Evolutionary conservation across 306 rosid genomes (phyloP).

Genomic region (Rubus parviflorus): DNA sequence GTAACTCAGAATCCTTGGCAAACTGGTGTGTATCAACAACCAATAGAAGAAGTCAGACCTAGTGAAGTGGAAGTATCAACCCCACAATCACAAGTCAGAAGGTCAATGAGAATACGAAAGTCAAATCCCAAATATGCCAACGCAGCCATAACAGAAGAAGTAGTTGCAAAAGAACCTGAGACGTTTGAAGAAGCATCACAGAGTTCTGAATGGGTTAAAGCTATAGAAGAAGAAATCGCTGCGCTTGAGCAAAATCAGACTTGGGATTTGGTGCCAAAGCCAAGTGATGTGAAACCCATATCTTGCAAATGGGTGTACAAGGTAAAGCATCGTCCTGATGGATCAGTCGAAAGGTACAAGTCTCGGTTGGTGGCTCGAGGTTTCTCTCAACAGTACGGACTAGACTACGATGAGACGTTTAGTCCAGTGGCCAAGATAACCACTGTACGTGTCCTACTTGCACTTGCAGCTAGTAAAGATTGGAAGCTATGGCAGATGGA

Average conservation of each 20-base stretch:
- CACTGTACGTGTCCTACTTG: not conserved
- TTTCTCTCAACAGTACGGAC: too few relatives aligned
- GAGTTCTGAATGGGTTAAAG: too few relatives aligned
- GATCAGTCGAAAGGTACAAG: not conserved
- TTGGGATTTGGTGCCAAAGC: too few relatives aligned
- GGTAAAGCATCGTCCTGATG: not conserved
- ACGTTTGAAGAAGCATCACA: too few relatives aligned
- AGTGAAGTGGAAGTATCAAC: not conserved
- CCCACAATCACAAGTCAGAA: not conserved
- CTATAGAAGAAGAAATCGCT: too few relatives aligned
- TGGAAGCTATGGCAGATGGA: not conserved
- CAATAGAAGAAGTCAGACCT: not conserved
- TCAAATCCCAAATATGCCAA: too few relatives aligned
- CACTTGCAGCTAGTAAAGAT: not conserved
- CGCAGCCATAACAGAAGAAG: too few relatives aligned
- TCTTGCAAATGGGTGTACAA: not conserved
- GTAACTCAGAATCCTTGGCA: not conserved
- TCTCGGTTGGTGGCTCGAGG: not conserved
- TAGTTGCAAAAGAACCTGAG: too few relatives aligned
- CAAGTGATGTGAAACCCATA: not conserved
- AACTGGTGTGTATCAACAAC: not conserved
- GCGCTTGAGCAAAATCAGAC: too few relatives aligned
- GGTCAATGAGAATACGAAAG: constrained; percentile 2
- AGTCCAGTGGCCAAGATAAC: not conserved
- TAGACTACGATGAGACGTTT: not conserved